Conservation (phyloP, 2,329 filamentous ascomycete genomes). For the Scedosporium aurantiacum region DNA sequence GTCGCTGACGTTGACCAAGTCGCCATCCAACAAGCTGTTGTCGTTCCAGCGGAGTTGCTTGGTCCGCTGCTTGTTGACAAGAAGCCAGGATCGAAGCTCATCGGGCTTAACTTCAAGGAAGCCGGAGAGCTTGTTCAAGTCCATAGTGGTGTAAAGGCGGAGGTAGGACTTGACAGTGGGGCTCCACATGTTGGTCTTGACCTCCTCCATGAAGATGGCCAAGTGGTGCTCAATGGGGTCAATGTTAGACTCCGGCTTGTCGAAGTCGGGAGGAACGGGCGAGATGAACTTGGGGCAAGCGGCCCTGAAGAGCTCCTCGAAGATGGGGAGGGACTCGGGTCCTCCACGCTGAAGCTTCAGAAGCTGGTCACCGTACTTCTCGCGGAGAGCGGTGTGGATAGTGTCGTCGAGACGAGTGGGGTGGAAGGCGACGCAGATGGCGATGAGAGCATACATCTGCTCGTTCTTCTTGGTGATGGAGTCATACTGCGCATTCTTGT, state of each 20-base stretch:
- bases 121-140: constrained; percentile 91
- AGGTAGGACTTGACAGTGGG: constrained; percentile 97
- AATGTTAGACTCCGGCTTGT: constrained; percentile 89
- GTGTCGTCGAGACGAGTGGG: constrained; percentile 96
- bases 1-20: constrained; percentile 86
- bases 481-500: constrained; percentile 97
- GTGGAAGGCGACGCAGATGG: constrained; percentile 97
- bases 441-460: constrained; percentile 98
- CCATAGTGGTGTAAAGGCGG: constrained; percentile 98
- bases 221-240: constrained; percentile 97
- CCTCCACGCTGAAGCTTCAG: constrained; percentile 93
- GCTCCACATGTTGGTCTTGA: constrained; percentile 98
- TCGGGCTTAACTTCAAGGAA: constrained; percentile 97
- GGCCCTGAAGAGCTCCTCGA: constrained; percentile 93
- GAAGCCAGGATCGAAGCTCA: constrained; percentile 76
- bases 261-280: constrained; percentile 92
- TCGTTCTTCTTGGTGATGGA: constrained; percentile 99
- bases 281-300: constrained; percentile 99
- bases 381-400: constrained; percentile 92
- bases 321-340: constrained; percentile 87
- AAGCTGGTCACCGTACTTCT: constrained; percentile 99
- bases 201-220: constrained; percentile 97
- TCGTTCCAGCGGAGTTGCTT: constrained; percentile 90
- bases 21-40: constrained; percentile 80
- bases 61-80: constrained; percentile 98